Base-by-base conservation (phyloP, 495 filamentous ascomycete genomes). In the Annulohypoxylon bovei region DNA sequence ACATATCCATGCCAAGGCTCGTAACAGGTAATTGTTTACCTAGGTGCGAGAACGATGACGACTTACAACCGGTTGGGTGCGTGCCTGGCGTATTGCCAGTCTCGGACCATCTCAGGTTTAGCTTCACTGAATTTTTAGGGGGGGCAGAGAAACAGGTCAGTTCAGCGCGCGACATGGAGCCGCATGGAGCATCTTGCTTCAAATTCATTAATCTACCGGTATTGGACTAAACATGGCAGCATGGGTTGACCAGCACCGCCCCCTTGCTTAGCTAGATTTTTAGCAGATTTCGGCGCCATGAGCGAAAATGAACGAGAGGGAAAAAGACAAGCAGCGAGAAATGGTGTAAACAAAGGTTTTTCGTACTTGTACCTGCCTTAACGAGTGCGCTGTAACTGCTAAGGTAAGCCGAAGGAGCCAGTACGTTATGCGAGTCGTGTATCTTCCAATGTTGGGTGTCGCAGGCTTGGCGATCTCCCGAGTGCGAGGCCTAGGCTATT, bases 391-490 rank as follows among this genome's bases (percentile, higher is more conserved):
- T 25, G 22, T n/a, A 44, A 32, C 28, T 30, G 22, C 44, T 47
- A 23, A 25, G 44, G 44, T 25, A 47, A 47, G 18, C 57, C 68
- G 68, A 63, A 58, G 62, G 28, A 57, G 46, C 68, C 57, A 50
- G 60, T 22, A 23, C 16, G 28, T 57, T 23, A 23, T 30, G 9
- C 22, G 46, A 64, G 50, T 64, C 18, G 46, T 60, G 28, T 49
- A 12, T 39, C 25, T n/a, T n/a, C n/a, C n/a, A n/a, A n/a, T n/a
- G n/a, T n/a, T 44, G 42, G 23, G 42, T 28, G 12, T 40, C 32
- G 16, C n/a, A 33, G 9, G 42, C 44, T 65, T 60, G 55, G 55
- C 37, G 67, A 70, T 65, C 67, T 70, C 67, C 67, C 67, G 60
- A 42, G 39, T 42, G 39, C 39, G 39, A 59, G 59, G 56, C 22